A percentile compares a stretch with the other conserved stretches of the same genome.
These are phyloP conservation scores for Penicillium goetzii DNA, from an alignment of 495 filamentous ascomycete species.

Conservation along the genomic window DNA sequence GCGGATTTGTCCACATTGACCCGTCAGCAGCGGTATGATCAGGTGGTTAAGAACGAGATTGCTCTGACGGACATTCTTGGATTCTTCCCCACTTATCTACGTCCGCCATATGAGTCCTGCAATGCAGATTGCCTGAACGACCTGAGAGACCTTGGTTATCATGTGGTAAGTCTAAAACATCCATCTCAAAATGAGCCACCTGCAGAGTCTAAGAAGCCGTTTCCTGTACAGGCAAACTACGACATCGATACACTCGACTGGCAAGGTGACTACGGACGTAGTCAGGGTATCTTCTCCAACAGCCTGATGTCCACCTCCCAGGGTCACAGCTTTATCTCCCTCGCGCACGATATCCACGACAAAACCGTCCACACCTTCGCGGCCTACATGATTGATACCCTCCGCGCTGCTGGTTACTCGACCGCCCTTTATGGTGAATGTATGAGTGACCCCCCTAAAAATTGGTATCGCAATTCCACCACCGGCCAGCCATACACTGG, in stretches of 20 bases:
- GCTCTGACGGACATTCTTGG: neutral
- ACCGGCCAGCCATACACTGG: neutral
- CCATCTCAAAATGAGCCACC: neutral
- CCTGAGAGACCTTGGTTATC: neutral
- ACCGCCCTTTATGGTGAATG: slow-evolving; percentile 1
- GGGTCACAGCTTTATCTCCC: neutral
- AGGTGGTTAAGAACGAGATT: neutral
- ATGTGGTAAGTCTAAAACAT: neutral
- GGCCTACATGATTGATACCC: neutral
- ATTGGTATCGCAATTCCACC: slow-evolving; percentile 1
- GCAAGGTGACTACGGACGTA: neutral
- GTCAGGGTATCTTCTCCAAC: neutral
- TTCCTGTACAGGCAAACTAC: neutral
- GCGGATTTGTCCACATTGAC: neutral
- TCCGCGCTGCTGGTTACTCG: neutral
- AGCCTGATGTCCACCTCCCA: neutral
- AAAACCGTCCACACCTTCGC: neutral
- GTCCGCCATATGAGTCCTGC: slow-evolving; percentile 2
- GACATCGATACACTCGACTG: neutral
- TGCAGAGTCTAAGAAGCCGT: neutral
- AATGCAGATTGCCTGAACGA: neutral
- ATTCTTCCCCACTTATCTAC: neutral
- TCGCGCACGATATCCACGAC: neutral
- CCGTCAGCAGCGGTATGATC: neutral
- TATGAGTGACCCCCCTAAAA: neutral